A percentile compares a stretch with the other conserved stretches of the same genome.
Conservation (phyloP, 192 early-diverging fungal species). For the Pilobolus umbonatus region DNA sequence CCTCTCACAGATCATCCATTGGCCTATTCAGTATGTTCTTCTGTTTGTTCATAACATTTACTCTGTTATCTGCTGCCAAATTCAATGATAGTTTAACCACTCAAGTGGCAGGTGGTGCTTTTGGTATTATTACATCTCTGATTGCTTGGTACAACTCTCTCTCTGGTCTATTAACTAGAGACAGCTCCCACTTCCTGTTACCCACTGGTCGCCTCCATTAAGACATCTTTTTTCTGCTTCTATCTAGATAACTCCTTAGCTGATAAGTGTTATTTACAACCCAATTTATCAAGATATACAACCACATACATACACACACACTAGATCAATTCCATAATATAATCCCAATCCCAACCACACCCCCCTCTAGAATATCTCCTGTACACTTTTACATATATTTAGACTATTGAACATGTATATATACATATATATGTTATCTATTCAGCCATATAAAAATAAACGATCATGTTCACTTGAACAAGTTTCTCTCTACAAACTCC, state of each 20-base stretch:
- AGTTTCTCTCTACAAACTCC: slow-evolving; percentile 18
- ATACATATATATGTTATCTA: too few relatives aligned
- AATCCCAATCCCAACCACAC: neutral
- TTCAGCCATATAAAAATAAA: neutral
- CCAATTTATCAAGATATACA: neutral
- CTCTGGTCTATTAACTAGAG: slow-evolving; percentile 49
- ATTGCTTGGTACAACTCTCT: slow-evolving; percentile 76
- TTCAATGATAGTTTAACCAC: slow-evolving; percentile 42
- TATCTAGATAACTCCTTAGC: neutral
- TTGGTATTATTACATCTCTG: slow-evolving; percentile 68
- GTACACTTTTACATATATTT: neutral
- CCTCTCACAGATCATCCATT: slow-evolving; percentile 57
- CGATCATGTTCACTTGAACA: slow-evolving; percentile 8
- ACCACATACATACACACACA: neutral
- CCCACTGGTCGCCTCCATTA: slow-evolving; percentile 35
- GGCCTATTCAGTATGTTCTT: slow-evolving; percentile 65
- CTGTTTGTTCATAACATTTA: slow-evolving; percentile 60
- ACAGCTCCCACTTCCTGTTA: slow-evolving; percentile 52
- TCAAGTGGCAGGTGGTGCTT: slow-evolving; percentile 62
- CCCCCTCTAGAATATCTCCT: neutral
- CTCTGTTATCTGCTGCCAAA: slow-evolving; percentile 61
- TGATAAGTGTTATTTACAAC: too few relatives aligned
- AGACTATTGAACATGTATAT: neutral
- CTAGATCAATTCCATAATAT: neutral
- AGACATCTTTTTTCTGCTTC: slow-evolving; percentile 3